Base-by-base conservation (phyloP, 1,284 basidiomycete genomes). In the Rhodotorula sp. region DNA sequence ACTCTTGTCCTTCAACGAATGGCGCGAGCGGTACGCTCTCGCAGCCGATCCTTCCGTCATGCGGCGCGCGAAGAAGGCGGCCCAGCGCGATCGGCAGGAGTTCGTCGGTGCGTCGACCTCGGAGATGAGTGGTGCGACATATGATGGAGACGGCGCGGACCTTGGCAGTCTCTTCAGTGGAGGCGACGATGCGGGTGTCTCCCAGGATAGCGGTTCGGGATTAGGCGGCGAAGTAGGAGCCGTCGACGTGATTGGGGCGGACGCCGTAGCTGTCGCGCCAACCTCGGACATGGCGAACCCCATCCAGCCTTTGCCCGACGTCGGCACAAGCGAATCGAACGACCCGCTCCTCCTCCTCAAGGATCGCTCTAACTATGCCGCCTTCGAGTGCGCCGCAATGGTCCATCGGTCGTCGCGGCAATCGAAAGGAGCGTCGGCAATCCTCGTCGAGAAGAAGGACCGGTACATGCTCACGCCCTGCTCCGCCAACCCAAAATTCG, bases 391-490 rank as follows among this genome's bases (percentile, higher is more conserved):
- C 79, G 93, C 92, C 0, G 94, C 94, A 2, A 89, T 92, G 4
- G 88, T 98, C 24, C 93, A 96, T 80, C 85, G 86, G 4, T 85
- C 91, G 0, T 93, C 94, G 78, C 86, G 87, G 36, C 85, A 86
- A 1, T 90, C 94, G 55, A 94, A 94, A 77, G 93, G 92, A 3
- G 83, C 92, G 0, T 87, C 88, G 0, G 86, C 90, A 0, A 90
- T 99, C 66, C 85, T 99, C 4, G 90, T 90, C 60, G 90, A 89
- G 62, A 94, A 94, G 81, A 90, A 90, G 79, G 95, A 99, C 81
- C 84, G 89, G 73, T 99, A 99, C 84, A 96, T 99, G 95, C 89
- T 98, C 72, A 93, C 90, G 63, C 95, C 95, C 0, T 99, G 96
- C 78, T 85, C 86, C 34, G 83, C 84, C 8, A 75, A 78, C 70